phyloP scores from a whole-genome alignment of 768 basidiomycete genomes.

The Mycena alexandri region DNA sequence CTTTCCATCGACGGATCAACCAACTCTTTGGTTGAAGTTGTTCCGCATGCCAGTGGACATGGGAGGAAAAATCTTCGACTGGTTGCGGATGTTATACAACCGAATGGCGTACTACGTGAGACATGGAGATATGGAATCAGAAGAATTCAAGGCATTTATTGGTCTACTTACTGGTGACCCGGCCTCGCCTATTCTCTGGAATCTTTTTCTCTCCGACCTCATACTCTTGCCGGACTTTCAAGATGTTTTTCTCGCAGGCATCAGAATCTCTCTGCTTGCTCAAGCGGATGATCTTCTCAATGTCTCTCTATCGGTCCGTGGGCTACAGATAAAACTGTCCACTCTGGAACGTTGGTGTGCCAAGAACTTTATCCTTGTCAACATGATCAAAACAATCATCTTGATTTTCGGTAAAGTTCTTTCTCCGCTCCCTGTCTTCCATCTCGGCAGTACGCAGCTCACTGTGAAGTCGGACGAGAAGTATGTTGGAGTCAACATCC shows the following conservation, averaged over 20 bases:
- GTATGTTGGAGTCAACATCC: background rate
- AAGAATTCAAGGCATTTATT: background rate
- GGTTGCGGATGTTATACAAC: background rate
- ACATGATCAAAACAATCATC: constrained; percentile 38
- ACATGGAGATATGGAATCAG: background rate
- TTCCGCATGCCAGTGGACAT: constrained; percentile 1
- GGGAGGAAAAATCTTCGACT: constrained; percentile 4
- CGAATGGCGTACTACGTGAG: background rate
- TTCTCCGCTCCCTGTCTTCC: constrained; percentile 9
- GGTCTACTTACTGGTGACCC: background rate
- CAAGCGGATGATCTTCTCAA: constrained; percentile 43
- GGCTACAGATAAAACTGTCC: constrained; percentile 36
- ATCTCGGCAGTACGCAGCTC: constrained; percentile 2
- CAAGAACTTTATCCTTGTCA: constrained; percentile 43
- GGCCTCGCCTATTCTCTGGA: background rate
- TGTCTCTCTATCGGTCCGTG: constrained; percentile 33
- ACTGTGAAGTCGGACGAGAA: constrained; percentile 36
- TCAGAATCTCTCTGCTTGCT: constrained; percentile 26
- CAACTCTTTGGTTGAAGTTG: constrained; percentile 2
- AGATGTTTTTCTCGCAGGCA: background rate
- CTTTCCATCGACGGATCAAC: background rate
- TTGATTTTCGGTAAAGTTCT: constrained; percentile 34
- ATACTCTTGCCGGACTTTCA: background rate
- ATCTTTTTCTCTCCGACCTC: background rate
- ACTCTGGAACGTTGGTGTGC: constrained; percentile 38